Evolutionary conservation across 495 filamentous ascomycete genomes (phyloP).

Genomic region (Aspergillus sclerotiicarbonarius): DNA sequence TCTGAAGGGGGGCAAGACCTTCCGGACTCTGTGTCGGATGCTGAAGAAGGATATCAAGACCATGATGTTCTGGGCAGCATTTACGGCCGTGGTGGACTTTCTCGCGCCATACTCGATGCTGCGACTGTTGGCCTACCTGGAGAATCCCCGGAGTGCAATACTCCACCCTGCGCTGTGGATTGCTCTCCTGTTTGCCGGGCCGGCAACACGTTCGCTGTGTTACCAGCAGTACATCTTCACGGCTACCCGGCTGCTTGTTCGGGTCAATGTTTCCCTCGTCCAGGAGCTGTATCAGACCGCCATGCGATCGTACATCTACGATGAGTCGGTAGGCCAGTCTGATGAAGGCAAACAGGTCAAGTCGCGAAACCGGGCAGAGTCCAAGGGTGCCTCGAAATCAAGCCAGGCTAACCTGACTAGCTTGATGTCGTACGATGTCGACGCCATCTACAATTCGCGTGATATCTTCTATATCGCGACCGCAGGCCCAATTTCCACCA

Average conservation of each 20-base stretch:
- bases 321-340: conserved; percentile 16
- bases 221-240: conserved; percentile 51
- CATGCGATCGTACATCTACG: conserved; percentile 36
- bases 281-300: conserved; percentile 52
- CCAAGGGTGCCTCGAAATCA: conserved; percentile 28
- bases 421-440: conserved; percentile 51
- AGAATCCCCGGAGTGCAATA: conserved; percentile 28
- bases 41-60: conserved; percentile 33
- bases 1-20: conserved; percentile 35
- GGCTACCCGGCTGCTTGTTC: conserved; percentile 44
- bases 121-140: conserved; percentile 35
- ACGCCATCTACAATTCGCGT: conserved; percentile 40
- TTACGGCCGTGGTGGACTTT: conserved; percentile 35
- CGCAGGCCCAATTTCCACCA: conserved; percentile 35
- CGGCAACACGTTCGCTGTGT: conserved; percentile 36
- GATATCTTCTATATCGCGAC: conserved; percentile 38
- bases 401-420: conserved; percentile 48
- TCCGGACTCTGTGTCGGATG: conserved; percentile 39
- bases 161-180: conserved; percentile 46
- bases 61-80: conserved; percentile 37
- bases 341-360: conserved; percentile 17
- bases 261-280: conserved; percentile 45
- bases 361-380: conserved; percentile 9
- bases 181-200: conserved; percentile 43
- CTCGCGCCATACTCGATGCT: conserved; percentile 46